Evolutionary conservation across 1,139 yeast species (phyloP).

Genomic region (Geotrichum histeridarum): DNA sequence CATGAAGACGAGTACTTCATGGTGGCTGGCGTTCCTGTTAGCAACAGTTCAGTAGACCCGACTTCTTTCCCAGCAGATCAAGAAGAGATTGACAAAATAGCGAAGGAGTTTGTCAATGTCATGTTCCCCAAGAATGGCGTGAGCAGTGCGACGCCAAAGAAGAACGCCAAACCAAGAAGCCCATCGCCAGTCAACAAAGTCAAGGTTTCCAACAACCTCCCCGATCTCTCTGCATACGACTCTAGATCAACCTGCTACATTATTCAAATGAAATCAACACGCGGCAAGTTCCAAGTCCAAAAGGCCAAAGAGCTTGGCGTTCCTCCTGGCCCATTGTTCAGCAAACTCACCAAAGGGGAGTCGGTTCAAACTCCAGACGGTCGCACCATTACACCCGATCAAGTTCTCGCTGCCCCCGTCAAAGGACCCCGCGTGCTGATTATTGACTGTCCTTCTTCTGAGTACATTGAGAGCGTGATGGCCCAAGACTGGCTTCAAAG

Average conservation of each 20-base stretch:
- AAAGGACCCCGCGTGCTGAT: conserved; percentile 57
- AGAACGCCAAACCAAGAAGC: background rate
- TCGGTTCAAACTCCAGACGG: conserved; percentile 59
- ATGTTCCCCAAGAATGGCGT: conserved; percentile 22
- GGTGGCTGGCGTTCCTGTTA: conserved; percentile 47
- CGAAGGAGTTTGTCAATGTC: conserved; percentile 18
- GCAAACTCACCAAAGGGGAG: conserved; percentile 56
- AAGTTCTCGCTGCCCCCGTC: conserved; percentile 65
- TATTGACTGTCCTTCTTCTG: conserved; percentile 63
- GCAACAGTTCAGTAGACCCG: background rate
- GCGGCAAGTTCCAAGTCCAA: conserved; percentile 71
- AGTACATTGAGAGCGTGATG: conserved; percentile 41
- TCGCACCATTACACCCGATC: conserved; percentile 54
- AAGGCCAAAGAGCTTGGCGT: conserved; percentile 68
- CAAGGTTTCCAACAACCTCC: background rate
- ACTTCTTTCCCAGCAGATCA: background rate
- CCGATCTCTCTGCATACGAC: conserved; percentile 2
- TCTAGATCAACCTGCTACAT: conserved; percentile 51
- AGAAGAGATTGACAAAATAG: conserved; percentile 12
- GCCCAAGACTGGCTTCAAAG: conserved; percentile 19
- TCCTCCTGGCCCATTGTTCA: conserved; percentile 57
- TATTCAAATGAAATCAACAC: conserved; percentile 56
- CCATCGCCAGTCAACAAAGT: conserved; percentile 1
- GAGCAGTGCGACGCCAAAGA: background rate
- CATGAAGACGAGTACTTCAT: conserved; percentile 49